Base-by-base conservation (phyloP, 768 basidiomycete genomes). In the Phanerochaete sordida region DNA sequence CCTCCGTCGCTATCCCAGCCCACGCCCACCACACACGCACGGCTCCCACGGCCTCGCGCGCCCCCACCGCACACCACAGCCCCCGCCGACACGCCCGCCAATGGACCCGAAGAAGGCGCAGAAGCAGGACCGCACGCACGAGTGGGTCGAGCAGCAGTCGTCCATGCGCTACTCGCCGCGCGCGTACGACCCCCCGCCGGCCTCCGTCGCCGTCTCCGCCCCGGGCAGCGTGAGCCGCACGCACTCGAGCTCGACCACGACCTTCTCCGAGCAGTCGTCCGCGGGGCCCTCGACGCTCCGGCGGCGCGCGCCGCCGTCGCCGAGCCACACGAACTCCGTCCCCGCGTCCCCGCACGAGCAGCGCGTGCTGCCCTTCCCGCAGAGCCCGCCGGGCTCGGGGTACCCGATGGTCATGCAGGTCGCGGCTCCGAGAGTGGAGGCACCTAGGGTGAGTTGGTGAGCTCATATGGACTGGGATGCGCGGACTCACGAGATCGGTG, bases 361-460 rank as follows among this genome's bases (percentile, higher is more conserved):
- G 30, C 31, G 56, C 8, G 39, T 52, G 15, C 56, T 67, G 26
- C 65, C 68, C 5, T 69, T 69, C 58, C 68, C 68, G 31, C 68
- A 67, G 50, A 66, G 68, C 49, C 68, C 68, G 16, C 68, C 66
- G 2, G 68, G 68, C 13, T 66, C 66, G 1, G 68, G 68, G 31
- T 69, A 64, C 46, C 68, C 68, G 16, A 35, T 66, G 28, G 59
- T 57, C 46, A 48, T 69, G 39, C 60, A 69, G 35, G 64, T 69
- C 4, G 65, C 37, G 1, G n/a, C 62, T 2, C 68, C 68, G 9
- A 48, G 64, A 11, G 24, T 50, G 16, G 62, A 57, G 13, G 33
- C 59, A 59, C 62, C 60, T 61, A 62, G 57, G 56, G 63, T 64
- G 44, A 39, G 27, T 37, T 9, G 26, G n/a, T n/a, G n/a, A n/a